Evolutionary conservation across 768 basidiomycete species (phyloP).

Genomic region (Neoboletus brunneissimus): DNA sequence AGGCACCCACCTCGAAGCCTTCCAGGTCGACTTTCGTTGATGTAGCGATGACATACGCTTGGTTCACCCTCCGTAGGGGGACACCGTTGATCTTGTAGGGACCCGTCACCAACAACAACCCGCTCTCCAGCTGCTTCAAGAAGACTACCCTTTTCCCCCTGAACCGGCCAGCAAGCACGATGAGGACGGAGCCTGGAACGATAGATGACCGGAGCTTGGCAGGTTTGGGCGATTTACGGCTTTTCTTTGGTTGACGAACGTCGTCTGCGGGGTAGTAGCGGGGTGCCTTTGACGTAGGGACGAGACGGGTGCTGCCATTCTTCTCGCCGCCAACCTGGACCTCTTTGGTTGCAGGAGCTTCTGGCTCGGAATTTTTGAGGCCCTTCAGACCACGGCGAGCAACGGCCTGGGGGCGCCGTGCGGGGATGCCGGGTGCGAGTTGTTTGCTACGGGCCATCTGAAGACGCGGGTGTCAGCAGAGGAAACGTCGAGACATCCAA

Average conservation of each 20-base stretch:
- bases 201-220: constrained; percentile 81
- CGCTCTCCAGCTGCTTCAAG: constrained; percentile 92
- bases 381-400: constrained; percentile 84
- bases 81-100: constrained; percentile 99
- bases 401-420: constrained; percentile 79
- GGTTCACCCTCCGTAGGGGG: constrained; percentile 95
- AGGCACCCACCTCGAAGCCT: constrained; percentile 60
- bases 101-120: constrained; percentile 92
- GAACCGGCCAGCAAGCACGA: constrained; percentile 97
- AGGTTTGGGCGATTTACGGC: constrained; percentile 81
- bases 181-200: constrained; percentile 91
- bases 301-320: constrained; percentile 85
- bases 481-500: constrained; percentile 35
- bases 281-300: constrained; percentile 82
- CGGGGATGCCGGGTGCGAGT: constrained; percentile 74
- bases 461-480: constrained; percentile 20
- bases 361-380: constrained; percentile 70
- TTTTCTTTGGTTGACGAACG: constrained; percentile 86
- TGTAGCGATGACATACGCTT: constrained; percentile 98
- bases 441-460: constrained; percentile 88
- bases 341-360: constrained; percentile 64
- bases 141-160: constrained; percentile 98
- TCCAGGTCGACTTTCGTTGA: constrained; percentile 88
- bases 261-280: constrained; percentile 97
- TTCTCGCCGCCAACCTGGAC: constrained; percentile 85